Evolutionary conservation across 2,329 filamentous ascomycete genomes (phyloP).

Genomic region (Achaetomium macrosporum): DNA sequence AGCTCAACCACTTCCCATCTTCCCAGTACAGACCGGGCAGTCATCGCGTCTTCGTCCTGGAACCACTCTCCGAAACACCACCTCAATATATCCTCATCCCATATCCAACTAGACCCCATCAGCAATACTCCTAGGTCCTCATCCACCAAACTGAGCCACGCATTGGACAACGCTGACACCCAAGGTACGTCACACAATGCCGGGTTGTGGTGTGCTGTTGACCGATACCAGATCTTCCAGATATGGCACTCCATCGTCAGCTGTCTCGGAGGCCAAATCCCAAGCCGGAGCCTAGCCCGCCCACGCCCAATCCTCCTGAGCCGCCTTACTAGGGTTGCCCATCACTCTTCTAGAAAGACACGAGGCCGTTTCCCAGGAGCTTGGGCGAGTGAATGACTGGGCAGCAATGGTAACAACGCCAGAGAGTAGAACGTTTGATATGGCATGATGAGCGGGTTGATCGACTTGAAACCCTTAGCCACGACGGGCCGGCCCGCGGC

Average conservation of each 20-base stretch:
- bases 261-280: slow-evolving; percentile 19
- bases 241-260: slow-evolving; percentile 10
- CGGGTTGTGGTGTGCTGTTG: background rate
- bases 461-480: background rate
- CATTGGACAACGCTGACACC: background rate
- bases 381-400: too few species aligned
- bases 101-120: background rate
- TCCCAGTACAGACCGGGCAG: background rate
- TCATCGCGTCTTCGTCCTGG: background rate
- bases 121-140: background rate
- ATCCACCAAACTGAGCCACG: background rate
- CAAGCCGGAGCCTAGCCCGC: slow-evolving; percentile 22
- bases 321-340: slow-evolving; percentile 12
- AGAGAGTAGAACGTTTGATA: too few species aligned
- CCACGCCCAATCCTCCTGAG: slow-evolving; percentile 23
- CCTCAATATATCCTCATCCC: background rate
- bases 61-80: background rate
- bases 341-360: background rate
- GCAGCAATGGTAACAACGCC: too few species aligned
- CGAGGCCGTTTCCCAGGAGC: background rate
- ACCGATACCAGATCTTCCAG: background rate
- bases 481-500: background rate
- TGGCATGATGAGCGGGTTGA: too few species aligned
- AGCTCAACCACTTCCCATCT: background rate
- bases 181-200: background rate